Conservation (phyloP, 768 basidiomycete genomes). For the Tremella mesenterica region DNA sequence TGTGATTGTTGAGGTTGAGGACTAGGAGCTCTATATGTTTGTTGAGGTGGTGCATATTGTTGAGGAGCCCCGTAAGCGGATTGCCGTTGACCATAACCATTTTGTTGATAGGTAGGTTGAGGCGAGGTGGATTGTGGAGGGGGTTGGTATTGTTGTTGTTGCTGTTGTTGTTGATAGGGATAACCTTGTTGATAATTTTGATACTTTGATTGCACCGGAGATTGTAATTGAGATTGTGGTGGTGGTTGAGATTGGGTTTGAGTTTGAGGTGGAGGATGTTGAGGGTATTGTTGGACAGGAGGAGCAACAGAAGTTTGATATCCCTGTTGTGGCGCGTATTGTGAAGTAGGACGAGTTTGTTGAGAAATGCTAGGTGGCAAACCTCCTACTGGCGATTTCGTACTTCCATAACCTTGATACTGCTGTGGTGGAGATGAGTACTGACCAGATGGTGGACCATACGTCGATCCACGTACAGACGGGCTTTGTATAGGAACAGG, state of each 20-base stretch:
- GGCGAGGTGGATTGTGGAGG: slow-evolving; percentile 1
- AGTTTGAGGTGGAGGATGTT: background rate
- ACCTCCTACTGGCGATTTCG: background rate
- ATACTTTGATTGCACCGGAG: background rate
- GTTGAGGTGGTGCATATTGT: slow-evolving; percentile 1
- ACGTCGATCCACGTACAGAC: slow-evolving; percentile 3
- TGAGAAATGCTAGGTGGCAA: background rate
- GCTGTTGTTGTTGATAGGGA: slow-evolving; percentile 3
- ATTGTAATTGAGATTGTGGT: background rate
- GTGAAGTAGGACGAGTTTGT: background rate
- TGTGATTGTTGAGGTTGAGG: slow-evolving; percentile 14
- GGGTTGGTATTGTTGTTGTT: slow-evolving; percentile 5
- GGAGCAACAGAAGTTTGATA: background rate
- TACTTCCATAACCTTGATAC: background rate
- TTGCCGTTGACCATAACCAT: slow-evolving; percentile 9
- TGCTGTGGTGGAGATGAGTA: background rate
- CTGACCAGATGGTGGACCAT: background rate
- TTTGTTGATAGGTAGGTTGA: slow-evolving; percentile 5
- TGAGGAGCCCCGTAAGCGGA: slow-evolving; percentile 18
- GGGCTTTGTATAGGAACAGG: slow-evolving; percentile 1
- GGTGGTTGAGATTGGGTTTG: background rate
- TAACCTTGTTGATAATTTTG: slow-evolving; percentile 1
- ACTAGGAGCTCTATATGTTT: slow-evolving; percentile 1
- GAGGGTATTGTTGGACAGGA: background rate
- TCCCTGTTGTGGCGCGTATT: background rate